phyloP scores from a whole-genome alignment of 306 rosid species.

The Spatholobus suberectus region DNA sequence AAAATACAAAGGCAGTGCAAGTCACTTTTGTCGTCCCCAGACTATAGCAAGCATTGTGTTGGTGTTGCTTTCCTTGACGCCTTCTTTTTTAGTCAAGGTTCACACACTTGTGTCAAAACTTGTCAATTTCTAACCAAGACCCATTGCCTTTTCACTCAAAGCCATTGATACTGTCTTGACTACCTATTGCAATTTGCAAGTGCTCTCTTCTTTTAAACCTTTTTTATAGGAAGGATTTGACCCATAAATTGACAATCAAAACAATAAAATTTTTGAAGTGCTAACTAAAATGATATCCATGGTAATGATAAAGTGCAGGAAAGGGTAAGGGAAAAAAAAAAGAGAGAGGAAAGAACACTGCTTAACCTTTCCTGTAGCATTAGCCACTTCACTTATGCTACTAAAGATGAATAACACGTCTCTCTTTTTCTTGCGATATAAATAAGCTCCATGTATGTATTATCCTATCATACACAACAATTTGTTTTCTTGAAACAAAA shows the following conservation, averaged over 20 bases:
- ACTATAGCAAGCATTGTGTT: background rate
- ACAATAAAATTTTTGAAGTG: conserved; percentile 2
- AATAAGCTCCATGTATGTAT: background rate
- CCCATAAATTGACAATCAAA: background rate
- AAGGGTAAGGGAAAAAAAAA: background rate
- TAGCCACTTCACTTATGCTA: background rate
- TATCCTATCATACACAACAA: too few species aligned
- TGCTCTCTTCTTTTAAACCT: background rate
- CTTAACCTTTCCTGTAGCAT: background rate
- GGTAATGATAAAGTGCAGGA: background rate
- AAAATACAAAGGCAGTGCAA: background rate
- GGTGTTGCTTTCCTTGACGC: background rate
- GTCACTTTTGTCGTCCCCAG: too few species aligned
- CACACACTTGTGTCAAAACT: background rate
- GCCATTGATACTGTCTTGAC: conserved; percentile 14
- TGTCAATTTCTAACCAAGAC: background rate
- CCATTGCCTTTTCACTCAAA: conserved; percentile 10
- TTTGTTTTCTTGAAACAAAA: too few species aligned
- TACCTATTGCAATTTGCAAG: conserved; percentile 25
- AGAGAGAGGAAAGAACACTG: background rate
- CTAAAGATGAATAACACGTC: background rate
- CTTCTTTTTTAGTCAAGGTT: background rate
- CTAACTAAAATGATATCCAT: conserved; percentile 11
- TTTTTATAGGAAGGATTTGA: background rate
- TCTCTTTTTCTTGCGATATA: background rate